Base-by-base conservation (phyloP, 192 early-diverging fungal genomes). In the Fimicolochytrium jonesii region DNA sequence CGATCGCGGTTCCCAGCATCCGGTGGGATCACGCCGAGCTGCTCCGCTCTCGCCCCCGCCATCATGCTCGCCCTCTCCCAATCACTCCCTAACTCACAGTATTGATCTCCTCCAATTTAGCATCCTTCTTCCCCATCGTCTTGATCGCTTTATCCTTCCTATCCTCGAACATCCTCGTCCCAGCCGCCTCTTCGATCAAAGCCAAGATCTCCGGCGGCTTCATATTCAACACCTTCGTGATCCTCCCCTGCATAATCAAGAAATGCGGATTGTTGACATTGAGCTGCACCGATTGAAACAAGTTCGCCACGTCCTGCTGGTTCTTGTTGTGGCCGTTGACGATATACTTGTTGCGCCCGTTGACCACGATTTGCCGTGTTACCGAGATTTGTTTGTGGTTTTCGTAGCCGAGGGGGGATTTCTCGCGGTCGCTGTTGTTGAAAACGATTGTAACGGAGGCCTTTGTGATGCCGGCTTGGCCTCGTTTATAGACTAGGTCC, bases 151-250 rank as follows among this genome's bases (percentile, higher is more conserved):
- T 95, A 45, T 90, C 88, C 67, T 98, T 99, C 60, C 90, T 75
- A 68, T 99, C 97, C 71, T 99, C 97, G 73, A 92, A 99, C 93
- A 99, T 95, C 36, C 93, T 80, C 39, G 97, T 99, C 3, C 97
- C 97, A 4, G 97, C 95, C 1, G 97, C 97, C 66, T 99, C 97
- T 72, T 99, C 97, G 33, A 99, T 92, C 95, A 99, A 98, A 17
- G 89, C 85, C 22, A 99, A 76, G 32, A 97, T 93, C 67, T 99
- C 93, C 9, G 84, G 79, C 0, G 97, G 92, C 62, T 96, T 94
- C 97, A 99, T 99, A 68, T 97, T 98, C n/a, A 99, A 81, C 9
- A 99, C 95, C 60, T 98, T 92, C n/a, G 95, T 99, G 59, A 99
- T 98, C 47, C 86, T 75, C 34, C 95, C 97, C 77, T 99, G 97